Evolutionary conservation across 108 stramenopile genomes (phyloP), one percentile per base, ranked within the genome.

Genomic region (Nitzschia palea): DNA sequence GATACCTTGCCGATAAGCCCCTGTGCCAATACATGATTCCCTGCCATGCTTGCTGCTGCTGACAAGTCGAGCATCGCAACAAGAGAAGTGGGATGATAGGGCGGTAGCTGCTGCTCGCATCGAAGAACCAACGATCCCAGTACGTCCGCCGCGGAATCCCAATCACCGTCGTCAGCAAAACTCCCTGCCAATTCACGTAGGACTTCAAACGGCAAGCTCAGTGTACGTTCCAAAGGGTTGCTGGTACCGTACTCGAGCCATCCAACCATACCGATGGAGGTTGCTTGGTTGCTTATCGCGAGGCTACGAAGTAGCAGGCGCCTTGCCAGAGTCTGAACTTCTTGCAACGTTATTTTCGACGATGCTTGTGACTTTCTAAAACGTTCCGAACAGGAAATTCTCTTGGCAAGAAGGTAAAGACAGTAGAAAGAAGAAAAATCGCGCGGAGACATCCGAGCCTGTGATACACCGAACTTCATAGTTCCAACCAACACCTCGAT

Each of bases 241-340:
- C 75, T 80, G 5, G 52, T 37, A 9, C 74, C 80, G 44, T 76
- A 76, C 44, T 73, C 80, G 12, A 80, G 63, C 80, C 80, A 80
- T 5, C 80, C 80, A 29, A 77, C 51, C 80, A 80, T 80, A 20
- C 80, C 80, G 14, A 73, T 35, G 0, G 80, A 73, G 5, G 65
- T 63, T n/a, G 75, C 74, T 43, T 80, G 74, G 44, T 80, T 73
- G 50, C 61, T 60, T 29, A 80, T 76, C 1, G 42, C 65, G 44
- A 80, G 71, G 42, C 62, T 57, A 4, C 71, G 34, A 3, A 55
- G 44, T 14, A 80, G 43, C 14, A 73, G 40, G 8, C 47, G 54
- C 34, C 30, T 73, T 28, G 52, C 59, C 27, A 70, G 9, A 14
- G 28, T 45, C 15, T 43, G 17, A 12, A 70, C 33, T 30, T 60